A percentile compares a stretch with the other conserved stretches of the same genome.
These are phyloP conservation scores for Ramicandelaber brevisporus DNA, from an alignment of 192 early-diverging fungal genomes.

Conservation along the genomic window DNA sequence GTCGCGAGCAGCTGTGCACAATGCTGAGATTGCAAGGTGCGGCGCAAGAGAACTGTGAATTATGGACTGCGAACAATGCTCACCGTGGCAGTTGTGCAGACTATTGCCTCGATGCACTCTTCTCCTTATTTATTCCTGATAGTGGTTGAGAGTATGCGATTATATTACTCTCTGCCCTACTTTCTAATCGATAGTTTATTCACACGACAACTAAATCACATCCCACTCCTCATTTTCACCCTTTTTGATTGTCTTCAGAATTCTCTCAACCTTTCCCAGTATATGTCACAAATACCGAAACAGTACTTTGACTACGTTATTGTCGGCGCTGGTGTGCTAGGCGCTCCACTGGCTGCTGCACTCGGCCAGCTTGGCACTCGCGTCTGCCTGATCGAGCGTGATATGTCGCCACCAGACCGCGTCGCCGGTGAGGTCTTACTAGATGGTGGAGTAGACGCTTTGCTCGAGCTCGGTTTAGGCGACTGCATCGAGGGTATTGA, in stretches of 20 bases:
- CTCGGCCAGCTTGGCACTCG: slow-evolving; percentile 47
- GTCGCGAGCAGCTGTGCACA: too few relatives aligned
- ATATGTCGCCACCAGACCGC: slow-evolving; percentile 79
- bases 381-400: slow-evolving; percentile 60
- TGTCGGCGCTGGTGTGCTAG: slow-evolving; percentile 80
- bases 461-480: slow-evolving; percentile 48
- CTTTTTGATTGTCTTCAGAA: too few relatives aligned
- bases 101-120: too few relatives aligned
- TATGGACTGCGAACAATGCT: too few relatives aligned
- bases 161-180: too few relatives aligned
- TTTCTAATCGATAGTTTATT: too few relatives aligned
- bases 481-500: slow-evolving; percentile 57
- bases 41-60: too few relatives aligned
- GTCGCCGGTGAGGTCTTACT: slow-evolving; percentile 95
- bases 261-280: not conserved
- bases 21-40: too few relatives aligned
- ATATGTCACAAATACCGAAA: slow-evolving; percentile 1
- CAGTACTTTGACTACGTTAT: slow-evolving; percentile 69
- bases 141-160: too few relatives aligned
- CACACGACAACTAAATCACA: slow-evolving; percentile 15
- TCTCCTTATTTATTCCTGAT: too few relatives aligned
- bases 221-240: slow-evolving; percentile 6
- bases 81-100: too few relatives aligned
- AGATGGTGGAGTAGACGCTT: slow-evolving; percentile 68
- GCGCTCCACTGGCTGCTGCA: slow-evolving; percentile 53